These are phyloP conservation scores for Oryza meridionalis DNA, from an alignment of 176 grass and related monocot genomes.

Conservation along the genomic window DNA sequence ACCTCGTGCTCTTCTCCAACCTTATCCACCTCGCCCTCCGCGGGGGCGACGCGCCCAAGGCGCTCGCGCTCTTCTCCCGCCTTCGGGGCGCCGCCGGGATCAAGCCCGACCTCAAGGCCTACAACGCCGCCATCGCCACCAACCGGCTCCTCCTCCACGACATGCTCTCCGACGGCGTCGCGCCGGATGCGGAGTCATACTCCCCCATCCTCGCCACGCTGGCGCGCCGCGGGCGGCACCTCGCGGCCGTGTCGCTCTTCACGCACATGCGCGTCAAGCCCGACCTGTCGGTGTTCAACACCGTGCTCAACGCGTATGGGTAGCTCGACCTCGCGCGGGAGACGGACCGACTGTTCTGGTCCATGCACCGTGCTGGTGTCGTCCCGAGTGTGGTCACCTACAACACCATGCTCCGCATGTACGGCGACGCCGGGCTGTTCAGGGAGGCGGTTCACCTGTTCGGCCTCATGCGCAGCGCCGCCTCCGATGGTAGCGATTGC, in stretches of 20 bases:
- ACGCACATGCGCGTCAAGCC: slow-evolving; percentile 73
- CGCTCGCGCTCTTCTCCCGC: no score
- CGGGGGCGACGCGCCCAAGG: no score
- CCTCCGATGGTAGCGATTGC: slow-evolving; percentile 2
- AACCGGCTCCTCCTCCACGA: slow-evolving; percentile 67
- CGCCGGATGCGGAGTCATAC: slow-evolving; percentile 79
- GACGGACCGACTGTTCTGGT: slow-evolving; percentile 88
- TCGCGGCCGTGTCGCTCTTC: slow-evolving; percentile 88
- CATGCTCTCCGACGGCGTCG: slow-evolving; percentile 62
- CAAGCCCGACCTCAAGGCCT: slow-evolving; percentile 75
- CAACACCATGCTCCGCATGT: slow-evolving; percentile 96
- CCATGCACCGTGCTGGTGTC: slow-evolving; percentile 70
- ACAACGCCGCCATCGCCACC: slow-evolving; percentile 80
- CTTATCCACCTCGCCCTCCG: no score
- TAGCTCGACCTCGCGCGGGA: slow-evolving; percentile 83
- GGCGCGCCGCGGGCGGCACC: slow-evolving; percentile 64
- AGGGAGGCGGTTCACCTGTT: slow-evolving; percentile 92
- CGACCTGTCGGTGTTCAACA: slow-evolving; percentile 84
- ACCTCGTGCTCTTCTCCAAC: no score
- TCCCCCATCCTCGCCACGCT: slow-evolving; percentile 77
- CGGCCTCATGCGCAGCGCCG: slow-evolving; percentile 60
- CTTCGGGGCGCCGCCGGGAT: no score
- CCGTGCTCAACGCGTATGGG: slow-evolving; percentile 85
- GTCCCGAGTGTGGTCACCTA: slow-evolving; percentile 76
- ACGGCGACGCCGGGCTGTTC: slow-evolving; percentile 90